Base-by-base conservation (phyloP, 805 yeast genomes). In the Saccharomycopsis lassenensis region DNA sequence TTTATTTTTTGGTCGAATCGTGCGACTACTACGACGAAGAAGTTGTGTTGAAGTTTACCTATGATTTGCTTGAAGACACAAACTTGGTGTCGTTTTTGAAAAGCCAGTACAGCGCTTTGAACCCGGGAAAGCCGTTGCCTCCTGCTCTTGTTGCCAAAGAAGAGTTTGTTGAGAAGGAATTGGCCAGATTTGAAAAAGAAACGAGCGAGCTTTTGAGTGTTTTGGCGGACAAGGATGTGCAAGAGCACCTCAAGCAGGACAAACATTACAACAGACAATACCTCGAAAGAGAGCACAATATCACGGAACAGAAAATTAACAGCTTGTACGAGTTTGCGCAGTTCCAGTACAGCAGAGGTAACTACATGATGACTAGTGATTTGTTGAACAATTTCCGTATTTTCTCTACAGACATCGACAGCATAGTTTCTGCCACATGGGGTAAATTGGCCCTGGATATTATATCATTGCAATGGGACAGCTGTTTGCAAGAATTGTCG, bases 361-460 rank as follows among this genome's bases (percentile, higher is more conserved):
- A 72, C 49, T 74, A 74, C 53, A 66, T 56, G 40, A 64, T 67
- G 59, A 76, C 79, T 5, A 63, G 74, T 22, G 79, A 74, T 51
- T 55, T 74, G 37, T 56, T 74, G 46, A 66, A 65, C 48, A 74
- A 71, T 51, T 74, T 73, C 52, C 59, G 77, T 52, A 62, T 69
- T 10, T 56, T 74, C 15, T 70, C 77, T 7, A 65, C 69, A 15
- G 65, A 72, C 52, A 56, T 57, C 42, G 70, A 69, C 19, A 55
- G 66, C 42, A 62, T 67, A 44, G 52, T 67, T 38, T 67, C 71
- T 42, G 74, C 78, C 15, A 71, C 79, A 3, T 77, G 84, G 82
- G 83, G 83, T 46, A 68, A 67, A 52, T 58, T 74, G n/a, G 77
- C 82, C 1, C 62, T 71, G 20, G 77, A 72, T 44, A 70, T 77